Evolutionary conservation across 495 filamentous ascomycete species (phyloP), one percentile per base, ranked within the genome.

Genomic region (Podospora fimiseda): DNA sequence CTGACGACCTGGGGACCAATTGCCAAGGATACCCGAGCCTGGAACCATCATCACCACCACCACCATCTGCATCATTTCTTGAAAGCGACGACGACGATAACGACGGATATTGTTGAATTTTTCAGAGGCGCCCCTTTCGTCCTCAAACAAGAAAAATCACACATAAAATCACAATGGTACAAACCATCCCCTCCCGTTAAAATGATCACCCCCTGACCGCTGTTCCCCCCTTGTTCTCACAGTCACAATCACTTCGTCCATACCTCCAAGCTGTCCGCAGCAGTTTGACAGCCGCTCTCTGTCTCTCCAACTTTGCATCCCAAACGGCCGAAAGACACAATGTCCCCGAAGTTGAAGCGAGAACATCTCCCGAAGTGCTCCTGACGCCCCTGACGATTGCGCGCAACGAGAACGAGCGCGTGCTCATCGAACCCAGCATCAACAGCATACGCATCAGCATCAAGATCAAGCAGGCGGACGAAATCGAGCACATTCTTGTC

Each of bases 401-500:
- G 27, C 80, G 94, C 37, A 99, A 97, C 63, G 91, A 97, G 72
- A 93, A 95, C 61, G 94, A 97, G 74, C 82, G 84, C 52, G 89
- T 96, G 48, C 73, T 92, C 30, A 95, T 96, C 59, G 92, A 98
- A 71, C 92, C 93, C 2, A 90, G 85, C 68, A 83, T 96, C 73
- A 99, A 99, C 78, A 92, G 87, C 60, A 86, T 97, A 43, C 82
- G 94, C 51, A 83, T 99, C 56, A 92, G 88, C 74, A 95, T 99
- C 70, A 88, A 90, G 74, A 96, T 99, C 69, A 97, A 97, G 71
- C 93, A 97, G 71, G 94, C 93, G 47, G 94, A 99, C 74, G 94
- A 97, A 72, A 99, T 96, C 58, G 94, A 99, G 68, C 80, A 92
- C 68, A 96, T 96, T 48, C 73, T 96, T 39, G 93, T 99, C 43